phyloP scores from a whole-genome alignment of 768 basidiomycete species.

The Leucocoprinus sp. region DNA sequence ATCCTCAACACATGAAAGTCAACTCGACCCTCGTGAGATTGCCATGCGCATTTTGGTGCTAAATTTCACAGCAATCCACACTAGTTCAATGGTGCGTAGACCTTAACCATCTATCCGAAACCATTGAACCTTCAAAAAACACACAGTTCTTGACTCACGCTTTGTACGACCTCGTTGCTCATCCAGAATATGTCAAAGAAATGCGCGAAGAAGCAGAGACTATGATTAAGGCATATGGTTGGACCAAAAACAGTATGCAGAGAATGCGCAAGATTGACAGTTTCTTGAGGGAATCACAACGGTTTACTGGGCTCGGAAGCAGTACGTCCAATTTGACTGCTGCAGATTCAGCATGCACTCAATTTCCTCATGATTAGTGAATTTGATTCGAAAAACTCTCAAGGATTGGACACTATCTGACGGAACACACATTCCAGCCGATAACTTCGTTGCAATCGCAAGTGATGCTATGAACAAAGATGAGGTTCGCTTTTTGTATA shows the following conservation, averaged over 20 bases:
- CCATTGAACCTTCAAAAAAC: too few species aligned
- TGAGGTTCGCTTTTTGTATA: too few species aligned
- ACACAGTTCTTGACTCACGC: constrained; percentile 28
- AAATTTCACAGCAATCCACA: constrained; percentile 37
- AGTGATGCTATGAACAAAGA: constrained; percentile 16
- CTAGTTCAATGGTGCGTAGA: constrained; percentile 29
- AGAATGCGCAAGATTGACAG: constrained; percentile 38
- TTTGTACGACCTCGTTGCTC: constrained; percentile 27
- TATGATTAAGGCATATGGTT: constrained; percentile 25
- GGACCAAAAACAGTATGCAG: constrained; percentile 25
- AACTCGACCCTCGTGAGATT: constrained; percentile 20
- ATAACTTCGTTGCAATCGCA: constrained; percentile 22
- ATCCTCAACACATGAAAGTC: constrained; percentile 18
- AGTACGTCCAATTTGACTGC: not conserved
- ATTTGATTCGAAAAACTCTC: constrained; percentile 22
- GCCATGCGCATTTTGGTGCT: constrained; percentile 24
- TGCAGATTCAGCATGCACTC: too few species aligned
- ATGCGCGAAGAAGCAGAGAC: constrained; percentile 36
- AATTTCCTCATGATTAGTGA: too few species aligned
- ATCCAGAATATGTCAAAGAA: constrained; percentile 24
- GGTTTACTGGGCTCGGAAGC: constrained; percentile 9
- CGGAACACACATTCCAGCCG: constrained; percentile 29
- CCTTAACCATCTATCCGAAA: too few species aligned
- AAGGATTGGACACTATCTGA: constrained; percentile 32
- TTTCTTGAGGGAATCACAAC: constrained; percentile 32